Base-by-base conservation (phyloP, 495 filamentous ascomycete genomes). In the Friedmanniomyces simplex region DNA sequence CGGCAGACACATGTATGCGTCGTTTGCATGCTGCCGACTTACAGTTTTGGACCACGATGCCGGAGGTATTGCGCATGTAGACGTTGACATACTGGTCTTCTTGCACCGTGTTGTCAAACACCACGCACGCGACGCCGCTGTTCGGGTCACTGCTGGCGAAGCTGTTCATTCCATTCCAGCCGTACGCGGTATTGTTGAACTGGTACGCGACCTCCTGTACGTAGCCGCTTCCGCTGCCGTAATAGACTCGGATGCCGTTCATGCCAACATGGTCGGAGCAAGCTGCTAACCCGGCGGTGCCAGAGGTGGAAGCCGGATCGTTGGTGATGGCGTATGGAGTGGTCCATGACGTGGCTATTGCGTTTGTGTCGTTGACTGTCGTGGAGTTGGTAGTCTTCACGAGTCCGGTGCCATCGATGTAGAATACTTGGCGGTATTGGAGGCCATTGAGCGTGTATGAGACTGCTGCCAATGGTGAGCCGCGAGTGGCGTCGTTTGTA, bases 121-220 rank as follows among this genome's bases (percentile, higher is more conserved):
- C 45, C 11, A 51, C 57, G 28, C 57, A 59, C 4, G 57, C 57
- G 3, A 59, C 39, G 39, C 57, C 57, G 18, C 50, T 55, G 50
- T 25, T 59, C 13, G 57, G 6, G 45, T 59, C 57, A 39, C 48
- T 52, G 2, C 22, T 13, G n/a, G 13, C 14, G 48, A 52, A 59
- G 18, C 11, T 39, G 36, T 46, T 13, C 18, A 7, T 1, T 16
- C 34, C 34, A 6, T 18, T 25, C 57, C 57, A 59, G n/a, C 52
- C 52, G 2, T 1, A 2, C 8, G 11, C 37, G 18, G 30, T 59
- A 42, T 42, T 36, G 47, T 46, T 45, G 50, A 59, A 59, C 14
- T 30, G 13, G 21, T 49, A 53, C 1, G 11, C 34, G 16, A 59
- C 20, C 36, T 54, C 50, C 28, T 59, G 50, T 45, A 56, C 41